Evolutionary conservation across 805 yeast genomes (phyloP).

Genomic region (Starmerella cellae): DNA sequence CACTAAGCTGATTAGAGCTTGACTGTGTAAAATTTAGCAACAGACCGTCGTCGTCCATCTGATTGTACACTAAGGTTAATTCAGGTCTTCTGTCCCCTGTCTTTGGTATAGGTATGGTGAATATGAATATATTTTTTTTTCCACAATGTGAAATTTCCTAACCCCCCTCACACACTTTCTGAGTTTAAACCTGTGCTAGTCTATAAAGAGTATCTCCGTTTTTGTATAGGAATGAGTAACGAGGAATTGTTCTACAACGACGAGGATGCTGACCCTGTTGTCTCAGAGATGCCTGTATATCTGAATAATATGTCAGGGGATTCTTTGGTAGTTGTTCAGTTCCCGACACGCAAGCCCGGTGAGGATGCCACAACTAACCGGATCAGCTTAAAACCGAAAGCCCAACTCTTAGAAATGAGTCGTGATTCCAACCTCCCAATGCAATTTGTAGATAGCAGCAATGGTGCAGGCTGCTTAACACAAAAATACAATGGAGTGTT

Average conservation of each 20-base stretch:
- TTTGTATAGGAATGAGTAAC: slow-evolving; percentile 28
- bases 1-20: slow-evolving; percentile 18
- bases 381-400: slow-evolving; percentile 45
- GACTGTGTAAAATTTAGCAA: slow-evolving; percentile 57
- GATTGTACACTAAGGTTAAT: too few relatives aligned
- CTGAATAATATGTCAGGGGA: slow-evolving; percentile 26
- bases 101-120: not conserved
- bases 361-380: not conserved
- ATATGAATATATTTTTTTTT: too few relatives aligned
- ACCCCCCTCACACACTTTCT: too few relatives aligned
- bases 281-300: slow-evolving; percentile 47
- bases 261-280: slow-evolving; percentile 38
- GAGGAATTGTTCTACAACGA: slow-evolving; percentile 21
- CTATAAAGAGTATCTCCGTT: too few relatives aligned
- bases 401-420: slow-evolving; percentile 59
- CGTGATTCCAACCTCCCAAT: slow-evolving; percentile 53
- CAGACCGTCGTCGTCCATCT: slow-evolving; percentile 43
- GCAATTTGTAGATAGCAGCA: slow-evolving; percentile 46
- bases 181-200: too few relatives aligned
- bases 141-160: too few relatives aligned
- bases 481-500: slow-evolving; percentile 66
- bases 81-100: not conserved
- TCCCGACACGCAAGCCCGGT: slow-evolving; percentile 37
- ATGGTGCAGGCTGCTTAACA: slow-evolving; percentile 16
- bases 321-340: slow-evolving; percentile 39